Evolutionary conservation across 805 yeast genomes (phyloP), one percentile per base, ranked within the genome.

Genomic region (Candida fluviatilis): DNA sequence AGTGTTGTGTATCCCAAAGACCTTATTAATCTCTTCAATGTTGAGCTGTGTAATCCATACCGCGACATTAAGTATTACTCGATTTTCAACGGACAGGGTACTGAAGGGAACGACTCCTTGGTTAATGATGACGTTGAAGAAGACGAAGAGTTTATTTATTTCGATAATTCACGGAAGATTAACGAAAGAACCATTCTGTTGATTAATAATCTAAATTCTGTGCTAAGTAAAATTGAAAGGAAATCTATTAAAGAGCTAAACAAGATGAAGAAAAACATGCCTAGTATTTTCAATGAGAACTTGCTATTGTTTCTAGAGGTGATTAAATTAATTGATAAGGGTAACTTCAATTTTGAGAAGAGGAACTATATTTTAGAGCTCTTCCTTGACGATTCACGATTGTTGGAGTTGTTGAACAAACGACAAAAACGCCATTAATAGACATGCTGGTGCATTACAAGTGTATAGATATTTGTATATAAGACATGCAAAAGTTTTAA

Each of bases 341-440:
- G 88, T 61, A 67, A 73, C 71, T 84, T 78, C 57, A 75, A 81
- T 46, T 78, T 75, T 37, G 75, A 76, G 3, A 78, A 77, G 14
- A 64, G 95, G 26, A 70, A 77, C 45, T 82, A 80, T 51, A 63
- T 88, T 12, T 73, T 82, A 49, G 90, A 81, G 31, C 61, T 84
- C 37, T 76, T 85, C 46, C 46, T 58, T 17, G 74, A 76, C 38
- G 73, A 74, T 45, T 65, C 72, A 10, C 64, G 64, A 23, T 63
- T 79, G 31, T 59, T 83, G 54, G 86, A 80, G 42, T 58, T 58
- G 10, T 47, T 80, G 36, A 66, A 77, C 25, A 69, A 64, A 51
- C 61, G 69, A 35, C 78, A 75, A 39, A 26, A 13, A 26, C 7
- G 29, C 29, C 29, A 26, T 26, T 13, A 21, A 21, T 21, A n/a